These are phyloP conservation scores for Perilla frutescens DNA, from an alignment of 257 asterid genomes.

Conservation along the genomic window DNA sequence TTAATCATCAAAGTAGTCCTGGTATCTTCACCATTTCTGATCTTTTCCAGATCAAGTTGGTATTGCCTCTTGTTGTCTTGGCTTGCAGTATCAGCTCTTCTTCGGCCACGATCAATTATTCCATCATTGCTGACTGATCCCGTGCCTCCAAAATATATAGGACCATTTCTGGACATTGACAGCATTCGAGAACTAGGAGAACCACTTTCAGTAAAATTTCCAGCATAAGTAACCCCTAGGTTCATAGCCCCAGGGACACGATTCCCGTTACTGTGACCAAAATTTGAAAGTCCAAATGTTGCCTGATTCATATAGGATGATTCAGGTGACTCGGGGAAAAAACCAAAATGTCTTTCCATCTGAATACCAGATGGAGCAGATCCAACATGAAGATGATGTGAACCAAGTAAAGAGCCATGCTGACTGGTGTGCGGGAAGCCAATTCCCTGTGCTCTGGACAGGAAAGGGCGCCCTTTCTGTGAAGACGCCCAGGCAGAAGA, in stretches of 20 bases:
- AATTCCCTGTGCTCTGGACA: conserved; percentile 54
- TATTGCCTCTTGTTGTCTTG: conserved; percentile 83
- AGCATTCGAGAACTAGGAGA: conserved; percentile 73
- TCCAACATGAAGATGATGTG: conserved; percentile 73
- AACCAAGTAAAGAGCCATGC: conserved; percentile 55
- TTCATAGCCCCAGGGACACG: conserved; percentile 61
- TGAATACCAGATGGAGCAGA: conserved; percentile 95
- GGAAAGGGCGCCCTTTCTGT: conserved; percentile 49
- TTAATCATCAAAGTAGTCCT: conserved; percentile 96
- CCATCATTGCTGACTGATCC: conserved; percentile 60
- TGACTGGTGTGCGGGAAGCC: conserved; percentile 60
- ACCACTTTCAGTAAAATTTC: conserved; percentile 64
- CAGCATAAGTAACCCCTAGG: conserved; percentile 64
- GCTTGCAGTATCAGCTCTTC: conserved; percentile 70
- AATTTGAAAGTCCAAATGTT: conserved; percentile 55
- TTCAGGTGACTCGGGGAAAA: conserved; percentile 86
- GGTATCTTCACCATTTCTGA: conserved; percentile 72
- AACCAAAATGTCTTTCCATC: conserved; percentile 75
- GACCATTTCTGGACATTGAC: conserved; percentile 68
- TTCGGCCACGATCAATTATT: conserved; percentile 68
- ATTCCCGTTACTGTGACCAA: conserved; percentile 54
- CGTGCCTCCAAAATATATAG: conserved; percentile 64
- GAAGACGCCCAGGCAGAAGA: conserved; percentile 67
- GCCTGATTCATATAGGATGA: conserved; percentile 61
- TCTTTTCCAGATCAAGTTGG: conserved; percentile 91